Conservation (phyloP, 164 flowering plant genomes). For the Cinnamomum chago region DNA sequence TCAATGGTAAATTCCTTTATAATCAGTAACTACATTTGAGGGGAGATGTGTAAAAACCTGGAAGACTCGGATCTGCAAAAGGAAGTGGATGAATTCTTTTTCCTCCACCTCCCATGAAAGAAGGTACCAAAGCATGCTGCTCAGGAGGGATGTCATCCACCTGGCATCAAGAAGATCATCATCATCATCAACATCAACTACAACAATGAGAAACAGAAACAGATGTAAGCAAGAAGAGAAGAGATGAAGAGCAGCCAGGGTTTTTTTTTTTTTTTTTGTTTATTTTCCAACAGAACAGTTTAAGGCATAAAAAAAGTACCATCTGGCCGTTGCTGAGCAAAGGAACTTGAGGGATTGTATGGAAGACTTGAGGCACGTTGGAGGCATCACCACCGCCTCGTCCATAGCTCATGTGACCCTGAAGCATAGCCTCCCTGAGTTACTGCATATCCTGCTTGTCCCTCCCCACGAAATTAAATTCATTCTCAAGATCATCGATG, state of each 20-base stretch:
- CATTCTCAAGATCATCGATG: conserved; percentile 53
- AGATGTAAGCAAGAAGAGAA: background rate
- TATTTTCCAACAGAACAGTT: no score
- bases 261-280: no score
- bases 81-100: conserved; percentile 55
- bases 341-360: conserved; percentile 38
- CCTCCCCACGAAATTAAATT: conserved; percentile 39
- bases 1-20: background rate
- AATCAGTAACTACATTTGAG: background rate
- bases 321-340: conserved; percentile 38
- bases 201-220: background rate
- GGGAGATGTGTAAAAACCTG: conserved; percentile 22
- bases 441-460: conserved; percentile 32
- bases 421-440: conserved; percentile 32
- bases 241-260: background rate
- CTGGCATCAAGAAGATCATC: conserved; percentile 13
- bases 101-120: conserved; percentile 40
- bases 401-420: conserved; percentile 37
- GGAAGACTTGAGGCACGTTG: conserved; percentile 35
- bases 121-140: conserved; percentile 51
- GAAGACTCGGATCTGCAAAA: conserved; percentile 39
- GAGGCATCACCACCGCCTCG: conserved; percentile 31
- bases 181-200: background rate
- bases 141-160: conserved; percentile 53
- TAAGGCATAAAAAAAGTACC: conserved; percentile 13